Evolutionary conservation across 805 yeast genomes (phyloP).

Genomic region (Nakazawaea siamensis): DNA sequence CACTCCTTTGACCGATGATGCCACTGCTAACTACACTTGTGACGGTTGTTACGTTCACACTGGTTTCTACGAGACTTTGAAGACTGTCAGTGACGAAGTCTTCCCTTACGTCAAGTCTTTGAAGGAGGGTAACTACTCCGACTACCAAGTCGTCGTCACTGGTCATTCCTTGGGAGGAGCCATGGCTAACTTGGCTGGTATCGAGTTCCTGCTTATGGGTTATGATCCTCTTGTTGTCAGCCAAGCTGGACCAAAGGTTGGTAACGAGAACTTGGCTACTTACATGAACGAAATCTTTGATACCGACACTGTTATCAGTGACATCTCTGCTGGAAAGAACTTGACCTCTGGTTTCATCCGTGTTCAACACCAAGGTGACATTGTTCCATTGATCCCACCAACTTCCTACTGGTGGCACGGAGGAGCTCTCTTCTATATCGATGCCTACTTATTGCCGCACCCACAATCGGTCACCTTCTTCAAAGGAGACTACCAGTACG

Average conservation of each 20-base stretch:
- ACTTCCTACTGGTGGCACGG: slow-evolving; percentile 32
- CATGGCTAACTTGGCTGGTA: slow-evolving; percentile 51
- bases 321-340: background rate
- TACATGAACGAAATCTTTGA: slow-evolving; percentile 46
- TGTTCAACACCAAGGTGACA: slow-evolving; percentile 47
- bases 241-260: slow-evolving; percentile 56
- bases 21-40: background rate
- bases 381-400: slow-evolving; percentile 56
- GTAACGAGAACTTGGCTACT: slow-evolving; percentile 33
- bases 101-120: slow-evolving; percentile 21
- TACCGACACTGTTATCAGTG: slow-evolving; percentile 16
- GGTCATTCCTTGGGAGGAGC: slow-evolving; percentile 84
- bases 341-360: slow-evolving; percentile 19
- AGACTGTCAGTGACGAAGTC: slow-evolving; percentile 21
- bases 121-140: slow-evolving; percentile 27
- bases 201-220: slow-evolving; percentile 52
- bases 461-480: slow-evolving; percentile 11
- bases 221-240: slow-evolving; percentile 46
- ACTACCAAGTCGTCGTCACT: slow-evolving; percentile 42
- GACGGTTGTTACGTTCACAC: slow-evolving; percentile 35
- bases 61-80: slow-evolving; percentile 49
- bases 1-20: slow-evolving; percentile 25
- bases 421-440: slow-evolving; percentile 43
- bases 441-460: slow-evolving; percentile 29
- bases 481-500: slow-evolving; percentile 2